phyloP scores from a whole-genome alignment of 192 early-diverging fungal species.

The Coemansia sp. region DNA sequence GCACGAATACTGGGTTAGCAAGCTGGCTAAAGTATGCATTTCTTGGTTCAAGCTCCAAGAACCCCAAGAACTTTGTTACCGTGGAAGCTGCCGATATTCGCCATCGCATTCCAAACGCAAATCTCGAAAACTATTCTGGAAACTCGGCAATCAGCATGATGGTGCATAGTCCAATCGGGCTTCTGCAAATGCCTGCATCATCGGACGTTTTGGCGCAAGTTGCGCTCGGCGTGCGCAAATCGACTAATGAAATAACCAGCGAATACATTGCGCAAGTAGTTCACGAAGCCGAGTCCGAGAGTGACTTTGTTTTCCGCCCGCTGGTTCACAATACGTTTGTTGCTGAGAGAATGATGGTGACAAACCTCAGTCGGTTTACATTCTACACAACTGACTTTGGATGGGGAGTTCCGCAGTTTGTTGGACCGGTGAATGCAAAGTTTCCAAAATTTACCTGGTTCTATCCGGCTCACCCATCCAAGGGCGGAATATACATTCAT shows the following conservation, averaged over 20 bases:
- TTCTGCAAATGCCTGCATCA: slow-evolving; percentile 4
- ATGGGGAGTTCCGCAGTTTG: slow-evolving; percentile 2
- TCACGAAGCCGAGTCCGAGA: not conserved
- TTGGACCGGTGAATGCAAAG: not conserved
- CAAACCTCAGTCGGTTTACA: not conserved
- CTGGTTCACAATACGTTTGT: not conserved
- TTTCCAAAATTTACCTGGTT: too few relatives aligned
- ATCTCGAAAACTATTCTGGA: not conserved
- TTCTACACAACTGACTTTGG: slow-evolving; percentile 14
- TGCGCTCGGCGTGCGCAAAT: not conserved
- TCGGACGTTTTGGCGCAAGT: not conserved
- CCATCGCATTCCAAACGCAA: not conserved
- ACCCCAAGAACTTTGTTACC: not conserved
- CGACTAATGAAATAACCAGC: not conserved
- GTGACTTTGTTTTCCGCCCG: not conserved
- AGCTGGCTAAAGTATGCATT: not conserved
- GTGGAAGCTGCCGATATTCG: slow-evolving; percentile 3
- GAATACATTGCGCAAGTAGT: slow-evolving; percentile 9
- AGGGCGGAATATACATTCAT: too few relatives aligned
- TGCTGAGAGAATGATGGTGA: not conserved
- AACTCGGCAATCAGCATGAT: not conserved
- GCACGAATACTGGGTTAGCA: not conserved
- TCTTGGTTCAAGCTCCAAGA: not conserved
- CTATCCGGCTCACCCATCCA: not conserved
- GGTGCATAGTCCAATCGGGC: not conserved